Conservation (phyloP, 768 basidiomycete species). For the Sporobolomyces pararoseus region DNA sequence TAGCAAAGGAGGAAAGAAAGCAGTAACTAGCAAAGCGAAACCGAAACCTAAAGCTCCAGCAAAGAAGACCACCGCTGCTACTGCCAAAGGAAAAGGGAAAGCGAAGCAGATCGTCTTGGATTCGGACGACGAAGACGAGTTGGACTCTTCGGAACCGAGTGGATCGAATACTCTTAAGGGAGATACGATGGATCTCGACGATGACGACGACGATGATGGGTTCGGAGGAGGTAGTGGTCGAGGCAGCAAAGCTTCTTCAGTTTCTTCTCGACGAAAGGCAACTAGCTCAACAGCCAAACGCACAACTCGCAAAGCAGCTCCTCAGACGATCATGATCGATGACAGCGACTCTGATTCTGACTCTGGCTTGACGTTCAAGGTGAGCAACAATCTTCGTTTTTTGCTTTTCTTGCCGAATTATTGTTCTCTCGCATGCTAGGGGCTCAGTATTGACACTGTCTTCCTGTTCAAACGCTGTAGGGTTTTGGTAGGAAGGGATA, state of each 20-base stretch:
- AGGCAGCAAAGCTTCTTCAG: not conserved
- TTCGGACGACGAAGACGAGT: conserved; percentile 25
- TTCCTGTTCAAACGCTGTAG: not conserved
- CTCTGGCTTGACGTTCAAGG: conserved; percentile 36
- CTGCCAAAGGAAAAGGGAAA: conserved; percentile 28
- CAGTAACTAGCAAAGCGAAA: conserved; percentile 8
- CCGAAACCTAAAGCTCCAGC: conserved; percentile 9
- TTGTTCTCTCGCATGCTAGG: too few species aligned
- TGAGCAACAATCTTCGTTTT: not conserved
- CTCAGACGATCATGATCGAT: conserved; percentile 28
- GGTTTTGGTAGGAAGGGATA: conserved; percentile 19
- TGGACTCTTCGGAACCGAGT: not conserved
- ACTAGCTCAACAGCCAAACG: not conserved
- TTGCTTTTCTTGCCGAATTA: too few species aligned
- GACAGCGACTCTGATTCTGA: conserved; percentile 33
- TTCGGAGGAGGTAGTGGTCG: not conserved
- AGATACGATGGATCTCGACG: conserved; percentile 24
- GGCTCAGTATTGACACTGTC: not conserved
- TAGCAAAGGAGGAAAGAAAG: conserved; percentile 10
- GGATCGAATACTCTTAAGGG: conserved; percentile 15
- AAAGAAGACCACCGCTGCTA: too few species aligned
- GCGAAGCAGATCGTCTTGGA: conserved; percentile 22
- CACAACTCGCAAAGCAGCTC: conserved; percentile 11
- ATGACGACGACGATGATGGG: conserved; percentile 19
- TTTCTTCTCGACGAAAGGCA: not conserved